phyloP scores from a whole-genome alignment of 2,329 filamentous ascomycete species.

The Trichophyton mentagrophytes region DNA sequence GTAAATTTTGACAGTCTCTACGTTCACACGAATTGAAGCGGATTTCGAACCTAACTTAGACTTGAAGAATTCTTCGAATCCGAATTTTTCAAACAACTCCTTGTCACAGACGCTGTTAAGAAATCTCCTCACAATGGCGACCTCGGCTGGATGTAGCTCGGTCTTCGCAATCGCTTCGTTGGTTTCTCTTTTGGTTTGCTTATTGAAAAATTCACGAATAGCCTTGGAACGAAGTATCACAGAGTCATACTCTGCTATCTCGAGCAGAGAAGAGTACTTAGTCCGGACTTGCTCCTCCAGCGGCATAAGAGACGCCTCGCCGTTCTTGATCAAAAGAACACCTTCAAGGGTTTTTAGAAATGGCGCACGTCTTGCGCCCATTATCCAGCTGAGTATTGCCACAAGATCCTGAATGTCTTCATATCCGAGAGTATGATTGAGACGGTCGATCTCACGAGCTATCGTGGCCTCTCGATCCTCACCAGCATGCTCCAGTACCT shows the following conservation, averaged over 20 bases:
- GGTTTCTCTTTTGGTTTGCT: slow-evolving; percentile 3
- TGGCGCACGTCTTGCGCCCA: slow-evolving; percentile 14
- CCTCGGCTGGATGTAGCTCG: slow-evolving; percentile 15
- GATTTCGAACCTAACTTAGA: slow-evolving; percentile 15
- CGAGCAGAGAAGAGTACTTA: slow-evolving; percentile 18
- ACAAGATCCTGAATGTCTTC: slow-evolving; percentile 22
- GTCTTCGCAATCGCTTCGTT: slow-evolving; percentile 6
- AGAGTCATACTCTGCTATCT: slow-evolving; percentile 7
- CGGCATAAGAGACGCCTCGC: slow-evolving; percentile 17
- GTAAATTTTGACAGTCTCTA: slow-evolving; percentile 13
- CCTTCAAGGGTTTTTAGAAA: slow-evolving; percentile 15
- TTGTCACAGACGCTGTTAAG: slow-evolving; percentile 18
- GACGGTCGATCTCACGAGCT: slow-evolving; percentile 15
- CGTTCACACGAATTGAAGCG: slow-evolving; percentile 14
- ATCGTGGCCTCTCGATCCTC: slow-evolving; percentile 18
- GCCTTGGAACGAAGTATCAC: slow-evolving; percentile 16
- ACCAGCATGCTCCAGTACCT: slow-evolving; percentile 17
- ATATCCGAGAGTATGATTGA: slow-evolving; percentile 15
- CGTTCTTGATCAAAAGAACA: slow-evolving; percentile 16
- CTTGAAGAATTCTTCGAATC: slow-evolving; percentile 19
- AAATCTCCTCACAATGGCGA: slow-evolving; percentile 18
- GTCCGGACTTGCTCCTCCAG: slow-evolving; percentile 15
- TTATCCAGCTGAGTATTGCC: slow-evolving; percentile 19
- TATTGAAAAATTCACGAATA: slow-evolving; percentile 14
- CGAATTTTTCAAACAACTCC: slow-evolving; percentile 18